A percentile compares a stretch with the other conserved stretches of the same genome.
phyloP scores from a whole-genome alignment of 352 stramenopile species.

The Phytophthora quininea region DNA sequence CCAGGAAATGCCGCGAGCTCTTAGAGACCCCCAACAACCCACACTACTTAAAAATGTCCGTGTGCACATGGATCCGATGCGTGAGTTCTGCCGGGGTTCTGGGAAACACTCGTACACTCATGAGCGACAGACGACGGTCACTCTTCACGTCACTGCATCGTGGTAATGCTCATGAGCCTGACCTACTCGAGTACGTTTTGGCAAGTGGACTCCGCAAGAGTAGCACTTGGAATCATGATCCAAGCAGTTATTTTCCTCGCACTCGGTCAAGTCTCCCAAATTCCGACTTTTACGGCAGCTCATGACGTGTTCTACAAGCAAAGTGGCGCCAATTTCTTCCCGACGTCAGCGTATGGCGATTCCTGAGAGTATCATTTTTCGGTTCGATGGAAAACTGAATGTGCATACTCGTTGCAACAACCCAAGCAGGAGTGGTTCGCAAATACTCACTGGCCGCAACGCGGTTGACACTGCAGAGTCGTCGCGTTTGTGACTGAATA shows the following conservation, averaged over 20 bases:
- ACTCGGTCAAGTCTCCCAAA: not conserved
- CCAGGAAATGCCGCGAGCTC: not conserved
- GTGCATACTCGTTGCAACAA: constrained; percentile 16
- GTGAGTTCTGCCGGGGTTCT: not conserved
- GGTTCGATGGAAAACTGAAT: not conserved
- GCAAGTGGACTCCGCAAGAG: not conserved
- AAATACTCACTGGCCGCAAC: constrained; percentile 52
- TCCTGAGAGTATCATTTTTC: not conserved
- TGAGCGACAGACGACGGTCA: not conserved
- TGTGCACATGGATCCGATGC: not conserved
- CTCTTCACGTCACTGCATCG: not conserved
- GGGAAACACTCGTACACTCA: not conserved
- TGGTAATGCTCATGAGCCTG: not conserved
- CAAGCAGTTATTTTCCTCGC: not conserved
- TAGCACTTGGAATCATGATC: not conserved
- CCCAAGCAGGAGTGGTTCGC: constrained; percentile 58
- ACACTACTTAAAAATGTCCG: not conserved
- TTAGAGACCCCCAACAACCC: not conserved
- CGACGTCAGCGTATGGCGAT: not conserved
- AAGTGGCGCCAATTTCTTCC: not conserved
- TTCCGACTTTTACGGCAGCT: not conserved
- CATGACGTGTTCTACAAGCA: not conserved
- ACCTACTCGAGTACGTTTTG: not conserved
- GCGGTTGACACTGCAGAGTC: constrained; percentile 45
- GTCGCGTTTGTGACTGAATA: constrained; percentile 46